Evolutionary conservation across 2,329 filamentous ascomycete species (phyloP).

Genomic region (Diplodia seriata): DNA sequence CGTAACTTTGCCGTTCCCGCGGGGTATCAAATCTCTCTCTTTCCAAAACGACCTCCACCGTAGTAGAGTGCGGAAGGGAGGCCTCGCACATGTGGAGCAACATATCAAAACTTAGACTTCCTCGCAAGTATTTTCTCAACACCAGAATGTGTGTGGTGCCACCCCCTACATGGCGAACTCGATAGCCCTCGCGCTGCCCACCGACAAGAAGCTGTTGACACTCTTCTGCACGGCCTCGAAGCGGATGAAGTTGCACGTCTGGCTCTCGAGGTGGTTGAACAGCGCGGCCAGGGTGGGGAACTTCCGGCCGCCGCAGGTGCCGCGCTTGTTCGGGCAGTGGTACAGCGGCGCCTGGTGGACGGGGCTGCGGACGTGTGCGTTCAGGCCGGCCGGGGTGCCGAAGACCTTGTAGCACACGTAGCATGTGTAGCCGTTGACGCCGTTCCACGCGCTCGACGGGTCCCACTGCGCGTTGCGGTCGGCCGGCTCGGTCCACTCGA

Average conservation of each 20-base stretch:
- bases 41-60: too few species aligned
- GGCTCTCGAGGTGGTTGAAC: constrained; percentile 57
- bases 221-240: constrained; percentile 51
- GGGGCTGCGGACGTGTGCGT: constrained; percentile 60
- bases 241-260: constrained; percentile 50
- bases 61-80: too few species aligned
- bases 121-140: too few species aligned
- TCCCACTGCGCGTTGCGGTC: constrained; percentile 42
- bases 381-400: neutral
- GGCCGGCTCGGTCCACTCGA: constrained; percentile 53
- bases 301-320: constrained; percentile 44
- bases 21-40: too few species aligned
- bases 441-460: constrained; percentile 55
- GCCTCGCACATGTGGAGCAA: too few species aligned
- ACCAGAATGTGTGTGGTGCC: too few species aligned
- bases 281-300: constrained; percentile 51
- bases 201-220: constrained; percentile 31
- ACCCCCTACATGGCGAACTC: neutral
- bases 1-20: too few species aligned
- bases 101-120: too few species aligned
- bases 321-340: constrained; percentile 54
- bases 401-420: constrained; percentile 62
- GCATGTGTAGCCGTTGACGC: constrained; percentile 55
- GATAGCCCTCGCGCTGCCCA: neutral
- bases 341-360: constrained; percentile 58